Base-by-base conservation (phyloP, 495 filamentous ascomycete species). In the Talaromyces ruber region DNA sequence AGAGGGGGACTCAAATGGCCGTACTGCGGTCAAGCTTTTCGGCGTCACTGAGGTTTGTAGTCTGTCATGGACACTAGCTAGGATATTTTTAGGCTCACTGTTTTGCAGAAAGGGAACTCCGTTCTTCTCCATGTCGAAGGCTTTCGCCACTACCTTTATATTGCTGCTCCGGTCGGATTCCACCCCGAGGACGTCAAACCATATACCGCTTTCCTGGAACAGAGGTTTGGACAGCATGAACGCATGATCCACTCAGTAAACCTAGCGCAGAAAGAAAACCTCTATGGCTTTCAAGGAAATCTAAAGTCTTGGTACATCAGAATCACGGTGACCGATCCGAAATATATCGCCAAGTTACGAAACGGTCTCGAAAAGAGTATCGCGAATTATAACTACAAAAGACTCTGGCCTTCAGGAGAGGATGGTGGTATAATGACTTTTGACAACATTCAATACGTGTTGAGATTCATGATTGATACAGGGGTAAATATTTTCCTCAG, bases 381-480 rank as follows among this genome's bases (percentile, higher is more conserved):
- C 50, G 68, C 67, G 32, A 66, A 60, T 21, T 86, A 87, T 61
- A 98, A 97, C 68, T 98, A 88, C 79, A 96, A 92, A 65, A 84
- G 89, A 16, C 80, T 97, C 72, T 99, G 95, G 95, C 87, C 85
- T 62, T 80, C 72, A 34, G 76, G 76, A 1, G 89, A 92, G 6
- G 81, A 79, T 16, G 82, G 81, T 6, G 76, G 76, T 12, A 83
- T 96, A 63, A 81, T 89, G 71, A 97, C 94, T 0, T 99, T 91
- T 65, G 94, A 99, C 74, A 95, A 82, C 62, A 92, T 99, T 65
- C 91, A 94, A 78, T 99, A 97, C 67, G 82, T 99, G 4, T 72
- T 98, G 66, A 82, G 94, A 63, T 98, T 98, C 72, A 98, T 99
- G 94, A 93, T 99, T 57, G 94, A 99, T 70, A 91, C 87, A 56